These are phyloP conservation scores for Galerina marginata DNA, from an alignment of 768 basidiomycete species.

Conservation along the genomic window DNA sequence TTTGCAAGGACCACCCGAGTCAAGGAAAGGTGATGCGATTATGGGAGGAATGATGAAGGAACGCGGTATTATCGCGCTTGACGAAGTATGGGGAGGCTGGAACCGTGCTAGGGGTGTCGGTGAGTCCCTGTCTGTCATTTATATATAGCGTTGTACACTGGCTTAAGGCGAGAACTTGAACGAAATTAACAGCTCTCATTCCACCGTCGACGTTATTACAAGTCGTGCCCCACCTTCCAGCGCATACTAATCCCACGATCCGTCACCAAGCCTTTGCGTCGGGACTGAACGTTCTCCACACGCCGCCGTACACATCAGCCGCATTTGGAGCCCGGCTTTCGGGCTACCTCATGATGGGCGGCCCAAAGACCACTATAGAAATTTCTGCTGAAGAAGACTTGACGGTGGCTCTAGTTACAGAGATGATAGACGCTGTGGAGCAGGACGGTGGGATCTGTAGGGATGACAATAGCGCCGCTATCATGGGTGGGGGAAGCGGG, in stretches of 20 bases:
- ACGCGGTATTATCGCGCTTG: slow-evolving; percentile 83
- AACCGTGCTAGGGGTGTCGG: slow-evolving; percentile 92
- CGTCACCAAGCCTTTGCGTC: slow-evolving; percentile 70
- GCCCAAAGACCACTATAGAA: slow-evolving; percentile 65
- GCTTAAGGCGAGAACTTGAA: slow-evolving; percentile 6
- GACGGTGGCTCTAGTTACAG: slow-evolving; percentile 72
- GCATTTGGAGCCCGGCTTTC: slow-evolving; percentile 75
- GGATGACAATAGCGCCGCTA: slow-evolving; percentile 62
- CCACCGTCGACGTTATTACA: slow-evolving; percentile 88
- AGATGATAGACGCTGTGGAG: slow-evolving; percentile 83
- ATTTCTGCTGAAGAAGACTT: slow-evolving; percentile 74
- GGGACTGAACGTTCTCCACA: slow-evolving; percentile 83
- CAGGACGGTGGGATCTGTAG: slow-evolving; percentile 70
- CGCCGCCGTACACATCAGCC: slow-evolving; percentile 71
- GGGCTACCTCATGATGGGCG: slow-evolving; percentile 53
- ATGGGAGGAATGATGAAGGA: slow-evolving; percentile 72
- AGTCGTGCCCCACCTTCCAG: slow-evolving; percentile 69
- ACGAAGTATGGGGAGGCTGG: slow-evolving; percentile 96
- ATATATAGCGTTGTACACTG: slow-evolving; percentile 1
- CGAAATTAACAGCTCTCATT: slow-evolving; percentile 68
- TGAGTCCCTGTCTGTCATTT: slow-evolving; percentile 40
- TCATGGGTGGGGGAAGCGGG: slow-evolving; percentile 48
- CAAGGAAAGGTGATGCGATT: slow-evolving; percentile 22
- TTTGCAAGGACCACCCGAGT: slow-evolving; percentile 51
- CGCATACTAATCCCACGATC: slow-evolving; percentile 71